Evolutionary conservation across 768 basidiomycete genomes (phyloP).

Genomic region (Psilocybe sp.): DNA sequence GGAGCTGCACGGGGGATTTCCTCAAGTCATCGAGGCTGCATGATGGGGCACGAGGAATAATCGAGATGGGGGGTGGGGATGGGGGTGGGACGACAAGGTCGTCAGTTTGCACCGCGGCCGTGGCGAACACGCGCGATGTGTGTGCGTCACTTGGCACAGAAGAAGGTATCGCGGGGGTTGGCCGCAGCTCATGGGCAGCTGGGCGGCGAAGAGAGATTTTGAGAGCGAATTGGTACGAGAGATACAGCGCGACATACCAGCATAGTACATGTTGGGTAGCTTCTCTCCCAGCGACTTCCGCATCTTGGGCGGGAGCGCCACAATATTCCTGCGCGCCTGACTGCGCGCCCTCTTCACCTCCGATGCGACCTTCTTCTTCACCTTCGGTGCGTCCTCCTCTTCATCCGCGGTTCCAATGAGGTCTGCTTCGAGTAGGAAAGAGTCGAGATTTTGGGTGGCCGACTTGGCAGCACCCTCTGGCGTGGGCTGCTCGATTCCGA

Average conservation of each 20-base stretch:
- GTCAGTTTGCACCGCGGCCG: conserved; percentile 22
- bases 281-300: conserved; percentile 17
- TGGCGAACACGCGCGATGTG: conserved; percentile 17
- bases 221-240: background rate
- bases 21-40: background rate
- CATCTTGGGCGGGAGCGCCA: conserved; percentile 21
- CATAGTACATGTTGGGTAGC: conserved; percentile 14
- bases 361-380: conserved; percentile 3
- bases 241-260: background rate
- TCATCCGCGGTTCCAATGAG: conserved; percentile 27
- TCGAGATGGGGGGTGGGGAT: conserved; percentile 3
- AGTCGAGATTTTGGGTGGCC: conserved; percentile 46
- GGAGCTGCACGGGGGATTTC: conserved; percentile 18
- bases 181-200: conserved; percentile 7
- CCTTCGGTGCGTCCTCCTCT: conserved; percentile 19
- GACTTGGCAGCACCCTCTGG: conserved; percentile 13
- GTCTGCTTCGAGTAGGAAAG: conserved; percentile 60
- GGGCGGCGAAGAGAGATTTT: background rate
- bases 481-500: conserved; percentile 47
- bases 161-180: conserved; percentile 12
- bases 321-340: conserved; percentile 8
- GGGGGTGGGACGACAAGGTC: conserved; percentile 1
- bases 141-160: conserved; percentile 16
- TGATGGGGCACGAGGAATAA: background rate
- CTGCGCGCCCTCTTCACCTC: conserved; percentile 1